Evolutionary conservation across 1,284 basidiomycete species (phyloP), one percentile per base, ranked within the genome.

Genomic region (Boletus sp.): DNA sequence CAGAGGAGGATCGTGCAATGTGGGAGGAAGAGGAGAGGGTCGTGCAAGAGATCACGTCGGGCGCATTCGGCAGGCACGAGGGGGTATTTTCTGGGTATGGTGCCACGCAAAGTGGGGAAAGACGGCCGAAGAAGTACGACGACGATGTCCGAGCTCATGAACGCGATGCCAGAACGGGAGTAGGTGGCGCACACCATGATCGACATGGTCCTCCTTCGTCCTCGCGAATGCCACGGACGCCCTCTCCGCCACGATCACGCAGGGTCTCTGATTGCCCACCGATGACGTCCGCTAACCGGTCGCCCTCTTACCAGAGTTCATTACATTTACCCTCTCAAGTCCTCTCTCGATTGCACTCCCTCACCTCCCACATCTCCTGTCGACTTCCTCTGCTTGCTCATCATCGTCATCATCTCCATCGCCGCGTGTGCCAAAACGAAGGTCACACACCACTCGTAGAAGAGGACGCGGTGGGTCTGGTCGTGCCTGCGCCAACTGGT

Each of bases 1-100:
- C 91, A 48, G 84, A 94, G 75, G 72, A 78, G 53, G 89, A 6
- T 29, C 29, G 29, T 6, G 29, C 29, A 6, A 29, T 91, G 73
- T 88, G 88, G 89, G 80, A 82, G 2, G 68, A 62, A 39, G 72
- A 71, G 15, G 67, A 59, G 41, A 56, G 69, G 27, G 60, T 71
- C 13, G 71, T 72, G 45, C 61, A 61, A 18, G 71, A 74, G n/a
- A 62, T 72, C 2, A n/a, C 49, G 5, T 56, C 56, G 29, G 29
- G 53, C 22, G 64, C 53, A 31, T 54, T 61, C n/a, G 43, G 53
- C 18, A 51, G 63, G 33, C 33, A 20, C 12, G 57, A 55, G 7
- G 52, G 41, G 9, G 7, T 45, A 11, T 15, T 39, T 0, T 51
- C 43, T 22, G 64, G 65, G 16, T 71, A 71, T 37, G 69, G 69